phyloP scores from a whole-genome alignment of 2,329 filamentous ascomycete genomes.

The Talaromyces atroroseus region DNA sequence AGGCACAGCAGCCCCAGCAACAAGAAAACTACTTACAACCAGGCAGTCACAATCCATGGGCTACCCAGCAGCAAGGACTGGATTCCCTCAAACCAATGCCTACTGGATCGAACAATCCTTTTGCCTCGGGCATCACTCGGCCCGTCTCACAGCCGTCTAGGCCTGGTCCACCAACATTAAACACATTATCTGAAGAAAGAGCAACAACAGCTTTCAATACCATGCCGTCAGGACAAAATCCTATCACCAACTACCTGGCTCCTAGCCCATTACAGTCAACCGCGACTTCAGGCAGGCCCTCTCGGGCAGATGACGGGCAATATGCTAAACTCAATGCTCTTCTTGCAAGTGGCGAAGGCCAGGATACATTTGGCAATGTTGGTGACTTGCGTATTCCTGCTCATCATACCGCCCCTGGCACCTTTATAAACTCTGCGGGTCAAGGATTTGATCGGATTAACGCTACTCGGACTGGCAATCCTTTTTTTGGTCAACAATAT shows the following conservation, averaged over 20 bases:
- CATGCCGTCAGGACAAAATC: constrained; percentile 40
- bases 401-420: constrained; percentile 92
- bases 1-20: constrained; percentile 40
- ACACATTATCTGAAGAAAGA: constrained; percentile 77
- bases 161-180: constrained; percentile 63
- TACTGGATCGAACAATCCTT: constrained; percentile 97
- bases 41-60: constrained; percentile 94
- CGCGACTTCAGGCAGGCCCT: constrained; percentile 29
- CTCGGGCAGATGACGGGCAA: constrained; percentile 48
- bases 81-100: constrained; percentile 71
- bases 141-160: constrained; percentile 50
- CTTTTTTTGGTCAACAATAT: constrained; percentile 78
- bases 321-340: constrained; percentile 76
- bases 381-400: constrained; percentile 91
- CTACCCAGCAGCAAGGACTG: constrained; percentile 51
- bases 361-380: constrained; percentile 97
- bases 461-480: constrained; percentile 67
- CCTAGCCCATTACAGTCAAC: constrained; percentile 17
- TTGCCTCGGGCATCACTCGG: constrained; percentile 65
- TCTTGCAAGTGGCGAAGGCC: constrained; percentile 79
- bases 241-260: constrained; percentile 27
- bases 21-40: constrained; percentile 61
- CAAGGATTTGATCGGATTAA: constrained; percentile 69
- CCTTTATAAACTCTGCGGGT: constrained; percentile 93
- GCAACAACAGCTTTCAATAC: constrained; percentile 59